Conservation (phyloP, 2,329 filamentous ascomycete species). For the Bimuria novae-zelandiae region DNA sequence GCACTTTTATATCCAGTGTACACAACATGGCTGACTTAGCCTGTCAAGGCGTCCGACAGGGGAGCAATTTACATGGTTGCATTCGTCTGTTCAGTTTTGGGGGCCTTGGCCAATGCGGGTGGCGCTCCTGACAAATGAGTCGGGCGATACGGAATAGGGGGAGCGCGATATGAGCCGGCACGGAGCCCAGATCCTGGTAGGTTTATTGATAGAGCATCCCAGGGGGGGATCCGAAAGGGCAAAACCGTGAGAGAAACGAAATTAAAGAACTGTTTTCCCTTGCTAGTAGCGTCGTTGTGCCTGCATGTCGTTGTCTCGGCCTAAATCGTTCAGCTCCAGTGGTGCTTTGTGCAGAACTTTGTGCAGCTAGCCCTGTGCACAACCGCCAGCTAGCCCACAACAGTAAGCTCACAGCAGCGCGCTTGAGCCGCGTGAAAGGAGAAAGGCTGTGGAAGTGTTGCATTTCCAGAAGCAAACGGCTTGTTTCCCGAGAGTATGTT, state of each 20-base stretch:
- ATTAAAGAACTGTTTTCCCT: conserved; percentile 39
- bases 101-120: conserved; percentile 28
- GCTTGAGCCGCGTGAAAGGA: conserved; percentile 12
- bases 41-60: conserved; percentile 23
- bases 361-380: conserved; percentile 15
- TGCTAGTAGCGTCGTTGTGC: conserved; percentile 35
- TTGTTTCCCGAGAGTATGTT: background rate
- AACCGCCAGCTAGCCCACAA: conserved; percentile 15
- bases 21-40: conserved; percentile 31
- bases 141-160: conserved; percentile 40
- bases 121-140: conserved; percentile 30
- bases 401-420: conserved; percentile 8
- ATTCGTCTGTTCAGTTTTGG: conserved; percentile 31
- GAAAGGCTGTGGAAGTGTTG: too few relatives aligned
- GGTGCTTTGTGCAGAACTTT: conserved; percentile 21
- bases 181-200: conserved; percentile 27
- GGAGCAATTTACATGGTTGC: conserved; percentile 32
- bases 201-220: conserved; percentile 38
- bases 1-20: conserved; percentile 43
- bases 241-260: conserved; percentile 33
- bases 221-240: conserved; percentile 26
- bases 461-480: background rate
- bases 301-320: conserved; percentile 28
- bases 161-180: conserved; percentile 26
- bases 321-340: conserved; percentile 20